phyloP scores from a whole-genome alignment of 495 filamentous ascomycete species.

The Annulohypoxylon maeteangense region DNA sequence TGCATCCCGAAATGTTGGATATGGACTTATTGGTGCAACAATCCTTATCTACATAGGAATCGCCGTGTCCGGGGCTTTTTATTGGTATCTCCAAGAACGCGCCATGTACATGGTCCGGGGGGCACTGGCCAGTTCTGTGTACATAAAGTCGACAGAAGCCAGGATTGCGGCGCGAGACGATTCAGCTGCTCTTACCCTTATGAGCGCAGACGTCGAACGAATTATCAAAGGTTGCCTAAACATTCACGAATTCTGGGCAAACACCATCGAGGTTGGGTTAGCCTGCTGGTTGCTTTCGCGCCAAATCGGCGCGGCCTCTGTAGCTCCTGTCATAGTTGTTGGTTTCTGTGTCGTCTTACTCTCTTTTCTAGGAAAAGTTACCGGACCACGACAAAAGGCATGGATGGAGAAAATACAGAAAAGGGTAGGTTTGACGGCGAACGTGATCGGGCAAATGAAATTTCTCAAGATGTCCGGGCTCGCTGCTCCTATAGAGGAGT shows the following conservation, averaged over 20 bases:
- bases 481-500: conserved; percentile 43
- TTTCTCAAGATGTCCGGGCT: conserved; percentile 60
- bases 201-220: conserved; percentile 65
- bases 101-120: conserved; percentile 66
- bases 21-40: conserved; percentile 51
- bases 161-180: conserved; percentile 57
- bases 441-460: conserved; percentile 59
- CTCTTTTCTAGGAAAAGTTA: conserved; percentile 36
- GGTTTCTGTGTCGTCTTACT: conserved; percentile 42
- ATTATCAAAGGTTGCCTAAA: conserved; percentile 59
- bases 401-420: conserved; percentile 60
- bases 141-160: conserved; percentile 61
- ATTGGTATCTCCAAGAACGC: conserved; percentile 59
- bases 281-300: conserved; percentile 46
- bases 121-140: conserved; percentile 66
- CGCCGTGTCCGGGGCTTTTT: conserved; percentile 61
- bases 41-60: conserved; percentile 67
- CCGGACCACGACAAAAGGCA: conserved; percentile 50
- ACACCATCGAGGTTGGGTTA: conserved; percentile 41
- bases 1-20: conserved; percentile 58
- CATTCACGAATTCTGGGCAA: conserved; percentile 68
- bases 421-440: conserved; percentile 55
- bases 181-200: conserved; percentile 51
- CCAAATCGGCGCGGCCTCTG: conserved; percentile 43
- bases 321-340: conserved; percentile 44